Evolutionary conservation across 2,329 filamentous ascomycete species (phyloP).

Genomic region (Pyrenochaeta sp.): DNA sequence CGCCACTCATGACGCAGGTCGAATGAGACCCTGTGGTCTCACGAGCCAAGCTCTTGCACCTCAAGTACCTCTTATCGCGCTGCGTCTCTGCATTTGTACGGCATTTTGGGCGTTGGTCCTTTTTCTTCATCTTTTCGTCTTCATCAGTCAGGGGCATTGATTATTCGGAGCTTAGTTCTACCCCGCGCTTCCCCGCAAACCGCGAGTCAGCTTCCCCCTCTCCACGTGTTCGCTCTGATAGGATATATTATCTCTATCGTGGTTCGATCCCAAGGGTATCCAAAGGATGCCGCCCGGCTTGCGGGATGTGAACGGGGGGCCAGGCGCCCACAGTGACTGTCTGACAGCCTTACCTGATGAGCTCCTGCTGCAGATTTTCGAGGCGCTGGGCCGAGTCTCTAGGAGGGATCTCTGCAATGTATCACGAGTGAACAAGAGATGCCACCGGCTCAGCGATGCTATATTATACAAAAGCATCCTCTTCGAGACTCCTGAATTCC

Average conservation of each 20-base stretch:
- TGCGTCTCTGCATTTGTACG: not conserved
- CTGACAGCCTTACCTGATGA: slow-evolving; percentile 38
- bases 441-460: slow-evolving; percentile 42
- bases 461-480: slow-evolving; percentile 43
- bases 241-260: not conserved
- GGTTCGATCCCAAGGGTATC: not conserved
- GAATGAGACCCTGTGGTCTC: not conserved
- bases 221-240: slow-evolving; percentile 1
- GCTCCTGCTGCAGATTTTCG: slow-evolving; percentile 43
- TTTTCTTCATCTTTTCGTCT: not conserved
- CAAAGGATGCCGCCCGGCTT: not conserved
- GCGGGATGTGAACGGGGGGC: not conserved
- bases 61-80: not conserved
- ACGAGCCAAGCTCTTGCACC: slow-evolving; percentile 9
- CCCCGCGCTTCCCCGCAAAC: not conserved
- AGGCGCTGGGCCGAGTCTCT: slow-evolving; percentile 32
- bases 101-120: not conserved
- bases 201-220: not conserved
- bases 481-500: slow-evolving; percentile 42
- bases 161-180: not conserved
- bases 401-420: slow-evolving; percentile 41
- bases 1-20: not conserved
- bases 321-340: slow-evolving; percentile 13
- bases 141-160: not conserved
- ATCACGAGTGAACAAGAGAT: slow-evolving; percentile 40